Conservation (phyloP, 495 filamentous ascomycete species). For the Xylaria sp. region DNA sequence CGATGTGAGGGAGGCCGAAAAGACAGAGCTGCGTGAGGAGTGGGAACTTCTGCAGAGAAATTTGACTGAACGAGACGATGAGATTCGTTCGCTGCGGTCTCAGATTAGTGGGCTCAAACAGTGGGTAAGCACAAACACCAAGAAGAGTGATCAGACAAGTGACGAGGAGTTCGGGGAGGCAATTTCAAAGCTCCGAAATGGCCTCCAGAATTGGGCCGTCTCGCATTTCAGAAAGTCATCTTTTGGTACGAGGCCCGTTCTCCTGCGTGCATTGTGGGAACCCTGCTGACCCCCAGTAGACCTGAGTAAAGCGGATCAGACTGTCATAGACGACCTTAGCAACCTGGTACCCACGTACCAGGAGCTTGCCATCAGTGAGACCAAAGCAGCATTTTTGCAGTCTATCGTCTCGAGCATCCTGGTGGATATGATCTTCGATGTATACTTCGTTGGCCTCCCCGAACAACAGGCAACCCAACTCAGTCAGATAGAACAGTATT, state of each 20-base stretch:
- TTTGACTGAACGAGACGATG: slow-evolving; percentile 49
- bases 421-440: slow-evolving; percentile 57
- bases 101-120: slow-evolving; percentile 63
- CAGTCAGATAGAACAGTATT: slow-evolving; percentile 51
- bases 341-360: slow-evolving; percentile 59
- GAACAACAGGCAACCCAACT: slow-evolving; percentile 51
- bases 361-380: slow-evolving; percentile 47
- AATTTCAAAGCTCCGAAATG: slow-evolving; percentile 58
- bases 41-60: slow-evolving; percentile 47
- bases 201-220: slow-evolving; percentile 65
- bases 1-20: slow-evolving; percentile 45
- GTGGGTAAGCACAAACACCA: slow-evolving; percentile 59
- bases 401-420: slow-evolving; percentile 58
- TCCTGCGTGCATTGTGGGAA: slow-evolving; percentile 4
- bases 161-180: slow-evolving; percentile 61
- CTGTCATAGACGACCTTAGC: slow-evolving; percentile 47
- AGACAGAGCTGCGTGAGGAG: slow-evolving; percentile 50
- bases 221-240: slow-evolving; percentile 59
- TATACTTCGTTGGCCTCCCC: slow-evolving; percentile 60
- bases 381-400: slow-evolving; percentile 62
- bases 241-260: slow-evolving; percentile 47
- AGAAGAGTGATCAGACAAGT: slow-evolving; percentile 55
- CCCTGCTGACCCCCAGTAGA: slow-evolving; percentile 44
- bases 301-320: slow-evolving; percentile 42
- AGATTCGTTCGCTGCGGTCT: slow-evolving; percentile 49